phyloP scores from a whole-genome alignment of 2,329 filamentous ascomycete species.

The Colletotrichum noveboracense region DNA sequence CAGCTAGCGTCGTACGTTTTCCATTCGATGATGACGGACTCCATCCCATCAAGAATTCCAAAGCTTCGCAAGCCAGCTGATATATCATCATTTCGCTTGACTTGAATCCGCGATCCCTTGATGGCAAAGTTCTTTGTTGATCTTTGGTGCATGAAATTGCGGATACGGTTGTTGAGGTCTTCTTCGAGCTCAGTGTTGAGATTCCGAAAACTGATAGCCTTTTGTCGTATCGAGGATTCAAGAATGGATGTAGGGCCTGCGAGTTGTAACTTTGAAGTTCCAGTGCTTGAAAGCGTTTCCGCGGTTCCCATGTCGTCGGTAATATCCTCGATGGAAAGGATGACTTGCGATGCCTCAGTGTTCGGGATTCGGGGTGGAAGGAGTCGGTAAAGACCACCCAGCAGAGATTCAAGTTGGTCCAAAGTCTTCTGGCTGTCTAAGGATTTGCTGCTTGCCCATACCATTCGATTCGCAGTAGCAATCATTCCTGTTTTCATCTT shows the following conservation, averaged over 20 bases:
- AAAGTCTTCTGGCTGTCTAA: background rate
- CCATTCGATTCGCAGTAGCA: background rate
- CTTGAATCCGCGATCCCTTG: background rate
- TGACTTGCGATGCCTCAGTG: background rate
- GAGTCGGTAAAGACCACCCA: background rate
- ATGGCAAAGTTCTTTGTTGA: background rate
- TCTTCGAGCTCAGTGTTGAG: background rate
- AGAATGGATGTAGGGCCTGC: background rate
- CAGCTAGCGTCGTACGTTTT: background rate
- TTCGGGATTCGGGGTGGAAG: background rate
- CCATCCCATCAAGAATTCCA: background rate
- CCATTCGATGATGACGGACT: background rate
- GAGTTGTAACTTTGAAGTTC: background rate
- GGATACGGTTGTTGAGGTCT: background rate
- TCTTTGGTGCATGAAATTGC: background rate
- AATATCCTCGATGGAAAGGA: background rate
- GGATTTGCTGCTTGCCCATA: background rate
- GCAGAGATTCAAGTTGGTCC: background rate
- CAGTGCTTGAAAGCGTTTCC: background rate
- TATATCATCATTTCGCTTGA: background rate
- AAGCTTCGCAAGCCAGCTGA: background rate
- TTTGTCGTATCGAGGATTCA: background rate
- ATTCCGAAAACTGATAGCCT: background rate
- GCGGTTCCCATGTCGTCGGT: background rate
- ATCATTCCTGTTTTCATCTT: background rate